Conservation (phyloP, 2,329 filamentous ascomycete species). For the Phialophora verrucosa region DNA sequence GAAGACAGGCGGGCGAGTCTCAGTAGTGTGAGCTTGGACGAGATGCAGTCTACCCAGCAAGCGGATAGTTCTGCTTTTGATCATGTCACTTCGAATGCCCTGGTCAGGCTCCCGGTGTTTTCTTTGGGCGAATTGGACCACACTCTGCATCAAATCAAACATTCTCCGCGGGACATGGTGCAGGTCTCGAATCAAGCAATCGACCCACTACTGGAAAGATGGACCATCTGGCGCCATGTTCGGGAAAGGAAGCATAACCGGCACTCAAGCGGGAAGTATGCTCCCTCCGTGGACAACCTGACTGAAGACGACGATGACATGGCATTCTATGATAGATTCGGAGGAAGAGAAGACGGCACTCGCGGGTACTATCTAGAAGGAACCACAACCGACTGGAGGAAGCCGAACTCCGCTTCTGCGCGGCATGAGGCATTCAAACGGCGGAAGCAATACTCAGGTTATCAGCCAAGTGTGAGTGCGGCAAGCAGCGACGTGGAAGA, state of each 20-base stretch:
- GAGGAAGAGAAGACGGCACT: slow-evolving; percentile 38
- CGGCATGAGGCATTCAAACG: slow-evolving; percentile 42
- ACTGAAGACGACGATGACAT: slow-evolving; percentile 37
- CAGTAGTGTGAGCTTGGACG: slow-evolving; percentile 29
- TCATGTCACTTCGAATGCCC: slow-evolving; percentile 32
- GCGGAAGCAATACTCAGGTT: slow-evolving; percentile 44
- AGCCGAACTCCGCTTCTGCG: slow-evolving; percentile 48
- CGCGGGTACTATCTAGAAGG: slow-evolving; percentile 47
- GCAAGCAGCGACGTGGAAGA: slow-evolving; percentile 45
- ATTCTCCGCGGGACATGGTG: slow-evolving; percentile 49
- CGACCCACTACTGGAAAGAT: slow-evolving; percentile 43
- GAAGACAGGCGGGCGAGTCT: slow-evolving; percentile 40
- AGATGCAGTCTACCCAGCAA: slow-evolving; percentile 22
- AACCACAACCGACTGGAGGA: slow-evolving; percentile 45
- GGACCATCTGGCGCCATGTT: slow-evolving; percentile 39
- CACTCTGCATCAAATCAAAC: slow-evolving; percentile 44
- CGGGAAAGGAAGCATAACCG: slow-evolving; percentile 35
- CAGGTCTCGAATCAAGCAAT: slow-evolving; percentile 46
- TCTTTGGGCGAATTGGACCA: slow-evolving; percentile 46
- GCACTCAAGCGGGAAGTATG: slow-evolving; percentile 28
- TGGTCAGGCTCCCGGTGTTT: slow-evolving; percentile 42
- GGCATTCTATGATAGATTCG: slow-evolving; percentile 39
- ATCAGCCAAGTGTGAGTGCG: slow-evolving; percentile 45
- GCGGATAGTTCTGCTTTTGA: slow-evolving; percentile 27
- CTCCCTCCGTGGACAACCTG: slow-evolving; percentile 38